A percentile compares a stretch with the other conserved stretches of the same genome.
Conservation (phyloP, 2,329 filamentous ascomycete genomes). For the Ceratocystis eucalypticola region DNA sequence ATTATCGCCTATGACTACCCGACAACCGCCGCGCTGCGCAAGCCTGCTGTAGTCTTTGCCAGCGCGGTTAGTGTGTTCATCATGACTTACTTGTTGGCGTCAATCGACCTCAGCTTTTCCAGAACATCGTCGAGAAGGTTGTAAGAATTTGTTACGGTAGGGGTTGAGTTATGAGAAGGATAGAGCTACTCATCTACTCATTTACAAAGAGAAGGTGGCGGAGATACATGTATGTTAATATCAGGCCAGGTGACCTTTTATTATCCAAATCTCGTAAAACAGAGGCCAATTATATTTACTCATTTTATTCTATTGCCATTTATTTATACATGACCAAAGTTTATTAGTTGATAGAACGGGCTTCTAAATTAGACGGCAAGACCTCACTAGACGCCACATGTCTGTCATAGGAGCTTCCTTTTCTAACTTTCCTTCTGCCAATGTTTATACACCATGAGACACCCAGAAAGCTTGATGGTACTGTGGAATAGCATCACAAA, state of each 20-base stretch:
- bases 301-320: neutral
- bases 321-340: too few species aligned
- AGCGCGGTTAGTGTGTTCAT: conserved; percentile 63
- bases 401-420: neutral
- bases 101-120: conserved; percentile 64
- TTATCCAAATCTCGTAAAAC: neutral
- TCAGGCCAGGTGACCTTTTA: neutral
- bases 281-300: neutral
- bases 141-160: neutral
- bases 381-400: too few species aligned
- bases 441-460: neutral
- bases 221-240: neutral
- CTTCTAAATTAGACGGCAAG: too few species aligned
- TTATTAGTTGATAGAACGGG: too few species aligned
- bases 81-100: conserved; percentile 59
- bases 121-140: conserved; percentile 18
- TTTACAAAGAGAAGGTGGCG: neutral
- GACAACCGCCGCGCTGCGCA: conserved; percentile 59
- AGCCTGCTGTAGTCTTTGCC: conserved; percentile 69
- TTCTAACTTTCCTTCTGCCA: neutral
- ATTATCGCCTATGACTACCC: conserved; percentile 83
- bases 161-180: neutral
- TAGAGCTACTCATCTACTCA: neutral
- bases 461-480: neutral
- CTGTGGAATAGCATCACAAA: neutral